Percentiles rank a stretch among this genome's conserved stretches.
phyloP scores from a whole-genome alignment of 2,329 filamentous ascomycete genomes.

The Monosporascus ibericus region DNA sequence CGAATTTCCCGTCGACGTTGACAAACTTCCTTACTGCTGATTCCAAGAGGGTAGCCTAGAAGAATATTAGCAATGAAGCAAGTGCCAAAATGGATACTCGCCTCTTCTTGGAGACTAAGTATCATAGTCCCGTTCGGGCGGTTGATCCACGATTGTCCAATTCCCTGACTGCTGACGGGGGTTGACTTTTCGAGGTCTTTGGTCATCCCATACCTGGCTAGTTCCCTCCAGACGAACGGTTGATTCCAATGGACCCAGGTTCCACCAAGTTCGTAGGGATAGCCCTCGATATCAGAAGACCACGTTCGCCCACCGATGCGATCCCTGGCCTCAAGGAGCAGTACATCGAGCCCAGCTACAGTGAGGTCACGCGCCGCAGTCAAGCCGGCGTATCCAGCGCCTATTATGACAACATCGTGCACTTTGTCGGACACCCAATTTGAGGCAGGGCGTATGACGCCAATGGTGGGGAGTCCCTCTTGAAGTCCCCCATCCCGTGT shows the following conservation, averaged over 20 bases:
- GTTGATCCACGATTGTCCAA: constrained; percentile 35
- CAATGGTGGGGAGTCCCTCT: constrained; percentile 6
- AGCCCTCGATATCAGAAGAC: constrained; percentile 36
- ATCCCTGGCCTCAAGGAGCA: constrained; percentile 41
- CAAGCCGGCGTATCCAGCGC: constrained; percentile 26
- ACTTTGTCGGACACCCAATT: too few species aligned
- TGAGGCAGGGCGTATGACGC: constrained; percentile 4
- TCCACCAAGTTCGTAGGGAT: constrained; percentile 42
- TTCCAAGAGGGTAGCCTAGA: too few species aligned
- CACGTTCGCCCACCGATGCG: constrained; percentile 42
- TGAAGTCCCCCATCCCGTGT: constrained; percentile 7
- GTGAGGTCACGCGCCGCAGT: constrained; percentile 23
- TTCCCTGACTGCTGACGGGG: constrained; percentile 33
- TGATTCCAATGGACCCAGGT: constrained; percentile 43
- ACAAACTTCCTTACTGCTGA: constrained; percentile 33
- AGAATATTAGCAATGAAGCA: too few species aligned
- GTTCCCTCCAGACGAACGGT: constrained; percentile 37
- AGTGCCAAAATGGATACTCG: constrained; percentile 7
- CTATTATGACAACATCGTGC: constrained; percentile 22
- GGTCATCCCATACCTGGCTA: constrained; percentile 38
- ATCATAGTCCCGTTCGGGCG: constrained; percentile 20
- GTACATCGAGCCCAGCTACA: constrained; percentile 27
- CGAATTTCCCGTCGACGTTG: constrained; percentile 37
- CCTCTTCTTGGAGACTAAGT: constrained; percentile 38
- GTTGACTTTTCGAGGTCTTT: constrained; percentile 30